Conservation (phyloP, 768 basidiomycete genomes). For the Pholiota microspora region DNA sequence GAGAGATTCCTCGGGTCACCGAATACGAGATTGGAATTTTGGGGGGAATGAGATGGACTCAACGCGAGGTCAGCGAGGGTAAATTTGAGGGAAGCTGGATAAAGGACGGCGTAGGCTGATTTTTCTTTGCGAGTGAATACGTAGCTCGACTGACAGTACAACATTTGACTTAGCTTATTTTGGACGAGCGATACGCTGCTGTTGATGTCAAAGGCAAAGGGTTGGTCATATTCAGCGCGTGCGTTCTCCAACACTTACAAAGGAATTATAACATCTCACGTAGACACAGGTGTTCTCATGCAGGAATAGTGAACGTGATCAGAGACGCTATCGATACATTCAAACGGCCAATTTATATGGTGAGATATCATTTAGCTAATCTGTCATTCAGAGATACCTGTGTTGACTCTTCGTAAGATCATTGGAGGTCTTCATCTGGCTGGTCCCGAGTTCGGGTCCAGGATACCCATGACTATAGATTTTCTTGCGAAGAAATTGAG, state of each 20-base stretch:
- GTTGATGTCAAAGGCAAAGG: constrained; percentile 83
- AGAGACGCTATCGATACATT: constrained; percentile 65
- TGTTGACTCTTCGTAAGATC: constrained; percentile 38
- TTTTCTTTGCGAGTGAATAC: not conserved
- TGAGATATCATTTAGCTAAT: constrained; percentile 19
- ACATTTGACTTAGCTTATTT: constrained; percentile 51
- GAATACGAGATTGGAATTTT: constrained; percentile 66
- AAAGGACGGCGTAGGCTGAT: constrained; percentile 48
- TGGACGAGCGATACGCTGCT: constrained; percentile 80
- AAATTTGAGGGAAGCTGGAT: constrained; percentile 48
- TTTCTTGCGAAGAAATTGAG: constrained; percentile 61
- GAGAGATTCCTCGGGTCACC: constrained; percentile 73
- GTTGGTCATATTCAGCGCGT: constrained; percentile 82
- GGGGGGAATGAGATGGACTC: constrained; percentile 64
- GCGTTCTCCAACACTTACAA: constrained; percentile 22
- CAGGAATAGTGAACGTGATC: constrained; percentile 83
- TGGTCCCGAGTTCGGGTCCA: constrained; percentile 57
- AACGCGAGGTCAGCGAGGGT: constrained; percentile 21
- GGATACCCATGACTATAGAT: constrained; percentile 67
- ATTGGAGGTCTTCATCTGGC: constrained; percentile 86
- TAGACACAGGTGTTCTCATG: constrained; percentile 52
- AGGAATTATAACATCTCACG: not conserved
- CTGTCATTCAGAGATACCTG: not conserved
- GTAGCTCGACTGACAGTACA: not conserved
- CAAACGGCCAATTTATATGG: constrained; percentile 75